phyloP scores from a whole-genome alignment of 2,329 filamentous ascomycete species.

The Aspergillus ustus region DNA sequence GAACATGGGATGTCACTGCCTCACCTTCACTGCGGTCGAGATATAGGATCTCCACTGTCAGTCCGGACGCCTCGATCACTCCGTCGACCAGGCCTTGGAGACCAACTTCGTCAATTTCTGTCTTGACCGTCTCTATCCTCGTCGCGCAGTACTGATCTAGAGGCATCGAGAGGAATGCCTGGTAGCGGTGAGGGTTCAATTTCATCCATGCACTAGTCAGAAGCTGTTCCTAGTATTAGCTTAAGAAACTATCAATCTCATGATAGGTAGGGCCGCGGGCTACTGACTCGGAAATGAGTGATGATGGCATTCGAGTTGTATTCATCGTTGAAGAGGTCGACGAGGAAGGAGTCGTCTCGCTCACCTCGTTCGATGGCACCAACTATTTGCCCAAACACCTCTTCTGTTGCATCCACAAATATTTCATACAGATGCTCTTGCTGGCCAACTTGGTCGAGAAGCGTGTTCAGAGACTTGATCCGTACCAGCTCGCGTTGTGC shows the following conservation, averaged over 20 bases:
- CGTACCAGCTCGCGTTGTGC: slow-evolving; percentile 74
- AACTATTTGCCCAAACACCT: slow-evolving; percentile 68
- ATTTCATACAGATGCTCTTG: slow-evolving; percentile 75
- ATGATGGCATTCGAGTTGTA: slow-evolving; percentile 74
- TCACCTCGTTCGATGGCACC: slow-evolving; percentile 60
- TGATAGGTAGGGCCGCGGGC: neutral
- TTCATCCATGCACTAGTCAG: slow-evolving; percentile 86
- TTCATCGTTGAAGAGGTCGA: slow-evolving; percentile 74
- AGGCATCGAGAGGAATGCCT: slow-evolving; percentile 69
- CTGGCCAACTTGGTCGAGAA: slow-evolving; percentile 72
- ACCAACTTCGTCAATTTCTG: slow-evolving; percentile 91
- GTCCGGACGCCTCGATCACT: slow-evolving; percentile 75
- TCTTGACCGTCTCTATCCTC: slow-evolving; percentile 73
- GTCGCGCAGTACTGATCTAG: slow-evolving; percentile 71
- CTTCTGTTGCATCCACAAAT: slow-evolving; percentile 76
- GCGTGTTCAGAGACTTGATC: slow-evolving; percentile 71
- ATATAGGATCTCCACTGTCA: slow-evolving; percentile 87
- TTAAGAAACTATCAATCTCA: slow-evolving; percentile 21
- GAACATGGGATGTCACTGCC: slow-evolving; percentile 64
- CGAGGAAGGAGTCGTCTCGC: slow-evolving; percentile 62
- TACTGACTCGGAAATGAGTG: slow-evolving; percentile 72
- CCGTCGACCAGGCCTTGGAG: slow-evolving; percentile 77
- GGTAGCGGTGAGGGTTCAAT: slow-evolving; percentile 69
- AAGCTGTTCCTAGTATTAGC: slow-evolving; percentile 55
- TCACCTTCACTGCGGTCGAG: slow-evolving; percentile 82